A percentile compares a stretch with the other conserved stretches of the same genome.
phyloP scores from a whole-genome alignment of 148 eudicot species.

The Fagopyrum tataricum region DNA sequence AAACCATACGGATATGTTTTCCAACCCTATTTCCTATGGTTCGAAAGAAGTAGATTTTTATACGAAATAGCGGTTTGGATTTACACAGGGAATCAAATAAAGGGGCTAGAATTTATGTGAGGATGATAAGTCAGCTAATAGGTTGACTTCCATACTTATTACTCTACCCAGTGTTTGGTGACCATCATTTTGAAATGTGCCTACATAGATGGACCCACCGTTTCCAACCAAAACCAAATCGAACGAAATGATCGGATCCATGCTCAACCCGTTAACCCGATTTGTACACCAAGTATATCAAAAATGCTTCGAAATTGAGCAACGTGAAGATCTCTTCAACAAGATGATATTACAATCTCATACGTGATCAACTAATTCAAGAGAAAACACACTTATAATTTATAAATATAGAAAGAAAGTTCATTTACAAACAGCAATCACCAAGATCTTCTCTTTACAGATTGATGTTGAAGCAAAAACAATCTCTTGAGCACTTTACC shows the following conservation, averaged over 20 bases:
- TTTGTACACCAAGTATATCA: too few species aligned
- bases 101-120: too few species aligned
- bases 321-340: background rate
- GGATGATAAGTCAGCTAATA: background rate
- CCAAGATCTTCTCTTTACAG: conserved; percentile 12
- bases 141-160: background rate
- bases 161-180: background rate
- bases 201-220: background rate
- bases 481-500: conserved; percentile 4
- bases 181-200: background rate
- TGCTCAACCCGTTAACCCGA: too few species aligned
- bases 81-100: too few species aligned
- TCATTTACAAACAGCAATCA: background rate
- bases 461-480: conserved; percentile 15
- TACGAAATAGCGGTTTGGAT: too few species aligned
- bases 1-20: too few species aligned
- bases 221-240: background rate
- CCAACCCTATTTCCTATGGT: too few species aligned
- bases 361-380: too few species aligned
- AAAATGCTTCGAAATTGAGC: background rate
- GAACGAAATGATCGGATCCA: too few species aligned
- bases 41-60: too few species aligned
- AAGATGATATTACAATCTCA: too few species aligned
- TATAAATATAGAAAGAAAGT: too few species aligned
- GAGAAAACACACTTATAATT: background rate